phyloP scores from a whole-genome alignment of 257 asterid species.

The Nicotiana obtusifolia region DNA sequence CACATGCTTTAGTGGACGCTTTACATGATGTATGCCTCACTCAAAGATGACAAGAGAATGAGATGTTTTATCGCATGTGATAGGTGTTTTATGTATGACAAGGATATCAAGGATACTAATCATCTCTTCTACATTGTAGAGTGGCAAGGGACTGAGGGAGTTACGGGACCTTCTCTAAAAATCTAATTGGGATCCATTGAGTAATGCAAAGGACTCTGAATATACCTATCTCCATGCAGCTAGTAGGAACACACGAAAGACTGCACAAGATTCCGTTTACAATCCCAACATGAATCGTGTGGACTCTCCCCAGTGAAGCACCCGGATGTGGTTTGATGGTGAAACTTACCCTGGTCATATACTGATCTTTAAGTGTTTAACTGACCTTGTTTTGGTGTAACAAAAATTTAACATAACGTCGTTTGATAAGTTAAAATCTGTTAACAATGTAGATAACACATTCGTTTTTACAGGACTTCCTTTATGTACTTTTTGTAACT shows the following conservation, averaged over 20 bases:
- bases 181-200: not conserved
- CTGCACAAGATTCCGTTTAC: not conserved
- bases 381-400: not conserved
- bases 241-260: not conserved
- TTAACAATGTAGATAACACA: not conserved
- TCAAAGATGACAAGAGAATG: not conserved
- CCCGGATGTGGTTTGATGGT: not conserved
- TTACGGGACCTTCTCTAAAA: not conserved
- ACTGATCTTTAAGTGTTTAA: not conserved
- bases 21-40: not conserved
- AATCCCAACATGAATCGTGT: not conserved
- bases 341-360: not conserved
- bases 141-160: not conserved
- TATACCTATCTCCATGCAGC: not conserved
- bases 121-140: not conserved
- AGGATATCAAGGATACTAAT: not conserved
- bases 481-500: not conserved
- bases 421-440: not conserved
- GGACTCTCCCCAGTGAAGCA: not conserved
- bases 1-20: not conserved
- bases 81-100: not conserved
- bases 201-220: not conserved
- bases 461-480: not conserved
- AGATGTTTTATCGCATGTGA: not conserved
- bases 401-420: not conserved